A percentile compares a stretch with the other conserved stretches of the same genome.
Conservation (phyloP, 306 rosid species). For the Cajanus cajan region DNA sequence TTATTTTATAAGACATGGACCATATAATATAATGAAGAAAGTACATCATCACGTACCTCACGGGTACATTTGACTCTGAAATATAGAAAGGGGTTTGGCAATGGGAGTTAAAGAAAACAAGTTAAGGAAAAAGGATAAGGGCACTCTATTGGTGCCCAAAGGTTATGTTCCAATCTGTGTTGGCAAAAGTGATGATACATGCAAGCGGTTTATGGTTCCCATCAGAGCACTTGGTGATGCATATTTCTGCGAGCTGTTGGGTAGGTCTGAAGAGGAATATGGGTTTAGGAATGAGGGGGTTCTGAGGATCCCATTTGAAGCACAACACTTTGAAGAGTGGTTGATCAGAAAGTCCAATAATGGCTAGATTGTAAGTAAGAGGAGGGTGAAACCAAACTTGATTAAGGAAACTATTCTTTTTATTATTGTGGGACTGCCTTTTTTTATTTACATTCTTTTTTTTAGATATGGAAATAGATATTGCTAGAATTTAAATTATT, state of each 20-base stretch:
- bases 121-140: constrained; percentile 29
- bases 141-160: constrained; percentile 18
- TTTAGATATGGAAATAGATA: no score
- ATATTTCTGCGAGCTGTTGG: constrained; percentile 43
- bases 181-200: constrained; percentile 36
- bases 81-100: background rate
- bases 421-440: no score
- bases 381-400: constrained; percentile 31
- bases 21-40: background rate
- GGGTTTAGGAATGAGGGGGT: constrained; percentile 52
- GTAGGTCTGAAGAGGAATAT: constrained; percentile 43
- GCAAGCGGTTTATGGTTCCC: constrained; percentile 43
- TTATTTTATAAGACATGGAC: background rate
- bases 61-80: background rate
- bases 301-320: constrained; percentile 52
- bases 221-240: constrained; percentile 32
- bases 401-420: background rate
- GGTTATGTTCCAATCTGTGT: constrained; percentile 66
- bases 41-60: constrained; percentile 7
- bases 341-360: constrained; percentile 35
- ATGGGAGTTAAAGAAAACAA: constrained; percentile 48
- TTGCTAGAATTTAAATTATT: no score
- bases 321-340: constrained; percentile 52
- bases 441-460: no score
- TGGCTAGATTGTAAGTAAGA: constrained; percentile 15